Percentiles rank a stretch among this genome's conserved stretches.
These are phyloP conservation scores for Aspergillus quadricinctus DNA, from an alignment of 2,329 filamentous ascomycete genomes.

Conservation along the genomic window DNA sequence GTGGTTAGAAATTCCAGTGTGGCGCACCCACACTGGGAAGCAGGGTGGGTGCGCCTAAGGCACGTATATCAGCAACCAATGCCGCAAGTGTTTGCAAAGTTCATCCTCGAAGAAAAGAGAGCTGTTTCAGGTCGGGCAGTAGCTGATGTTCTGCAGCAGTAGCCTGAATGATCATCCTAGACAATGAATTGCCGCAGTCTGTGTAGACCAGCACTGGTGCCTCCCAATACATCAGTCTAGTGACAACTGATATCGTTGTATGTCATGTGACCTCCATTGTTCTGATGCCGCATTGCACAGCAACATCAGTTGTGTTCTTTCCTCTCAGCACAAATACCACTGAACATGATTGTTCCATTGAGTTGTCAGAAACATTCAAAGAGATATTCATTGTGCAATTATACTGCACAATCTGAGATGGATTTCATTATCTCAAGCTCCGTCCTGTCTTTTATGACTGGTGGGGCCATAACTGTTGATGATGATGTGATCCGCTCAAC, in stretches of 20 bases:
- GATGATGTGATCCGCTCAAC: background rate
- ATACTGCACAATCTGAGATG: background rate
- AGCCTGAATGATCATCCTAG: no score
- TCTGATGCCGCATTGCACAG: background rate
- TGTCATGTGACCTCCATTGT: background rate
- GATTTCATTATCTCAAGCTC: background rate
- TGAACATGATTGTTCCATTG: background rate
- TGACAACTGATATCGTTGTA: background rate
- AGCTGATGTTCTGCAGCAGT: no score
- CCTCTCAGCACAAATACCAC: background rate
- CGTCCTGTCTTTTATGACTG: background rate
- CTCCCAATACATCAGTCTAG: no score
- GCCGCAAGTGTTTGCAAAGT: no score
- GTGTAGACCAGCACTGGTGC: no score
- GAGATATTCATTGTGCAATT: background rate
- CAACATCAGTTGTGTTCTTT: background rate
- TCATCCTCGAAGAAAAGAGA: no score
- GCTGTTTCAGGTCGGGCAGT: no score
- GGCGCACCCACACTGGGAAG: no score
- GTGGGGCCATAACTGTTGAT: background rate
- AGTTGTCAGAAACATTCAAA: background rate
- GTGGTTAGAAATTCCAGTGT: no score
- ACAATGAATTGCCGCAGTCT: no score
- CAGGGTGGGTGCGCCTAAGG: no score
- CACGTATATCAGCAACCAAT: no score